Base-by-base conservation (phyloP, 345 rosid species). In the Gossypium rotundifolium region DNA sequence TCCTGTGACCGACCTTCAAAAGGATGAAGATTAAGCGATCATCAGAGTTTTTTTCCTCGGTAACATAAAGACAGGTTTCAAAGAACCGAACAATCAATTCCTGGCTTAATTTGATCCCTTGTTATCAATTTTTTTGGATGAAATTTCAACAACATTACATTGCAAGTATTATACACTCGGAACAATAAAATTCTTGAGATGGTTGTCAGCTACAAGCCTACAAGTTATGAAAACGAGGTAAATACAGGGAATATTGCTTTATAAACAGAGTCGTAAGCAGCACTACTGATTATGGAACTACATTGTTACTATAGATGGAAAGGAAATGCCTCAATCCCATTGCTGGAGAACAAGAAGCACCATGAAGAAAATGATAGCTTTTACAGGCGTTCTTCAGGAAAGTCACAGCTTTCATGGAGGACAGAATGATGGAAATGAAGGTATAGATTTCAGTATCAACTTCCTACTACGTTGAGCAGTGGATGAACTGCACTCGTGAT, bases 381-480 rank as follows among this genome's bases (percentile, higher is more conserved):
- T 65, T 65, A 40, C 12, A 62, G 17, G 68, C 2, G 25, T 42
- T 44, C 22, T 27, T 60, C 74, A 38, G 20, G 53, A 13, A 20
- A 55, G 17, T 79, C 78, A 65, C 20, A 29, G 66, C 57, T 80
- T 58, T 60, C 53, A 44, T 40, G 76, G 76, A 57, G 78, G 71
- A 51, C 64, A 74, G 72, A 75, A 77, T 3, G 85, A 78, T 22
- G 84, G 83, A 71, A 81, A 78, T 16, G 83, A 73, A 22, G 78
- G 86, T 38, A 82, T 65, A 38, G 80, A 81, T 81, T 81, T 83
- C 72, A 87, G 73, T 65, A 76, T 83, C 83, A 83, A 62, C 82
- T 81, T 84, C 65, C 83, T 78, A 68, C 79, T 70, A 14, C 66
- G 69, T 69, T 75, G 71, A 4, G 73, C 11, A 18, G 57, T 25